A percentile compares a stretch with the other conserved stretches of the same genome.
These are phyloP conservation scores for Diaporthe ilicicola DNA, from an alignment of 2,329 filamentous ascomycete species.

Conservation along the genomic window DNA sequence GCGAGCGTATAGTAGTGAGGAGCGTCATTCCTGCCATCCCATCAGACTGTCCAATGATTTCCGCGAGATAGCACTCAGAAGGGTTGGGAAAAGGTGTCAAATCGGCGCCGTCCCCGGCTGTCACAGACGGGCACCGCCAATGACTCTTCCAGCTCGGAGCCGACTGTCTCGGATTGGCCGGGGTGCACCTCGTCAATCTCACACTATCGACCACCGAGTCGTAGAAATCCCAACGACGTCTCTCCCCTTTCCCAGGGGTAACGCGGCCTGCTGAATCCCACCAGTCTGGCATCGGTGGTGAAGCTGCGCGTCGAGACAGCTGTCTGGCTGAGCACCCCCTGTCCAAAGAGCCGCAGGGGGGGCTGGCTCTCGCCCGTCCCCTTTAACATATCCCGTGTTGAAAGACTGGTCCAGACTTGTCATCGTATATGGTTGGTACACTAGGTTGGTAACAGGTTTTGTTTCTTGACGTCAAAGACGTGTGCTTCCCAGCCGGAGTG, in stretches of 20 bases:
- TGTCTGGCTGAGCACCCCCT: background rate
- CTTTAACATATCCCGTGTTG: background rate
- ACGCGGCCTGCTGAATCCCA: background rate
- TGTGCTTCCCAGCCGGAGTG: slow-evolving; percentile 7
- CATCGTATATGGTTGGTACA: background rate
- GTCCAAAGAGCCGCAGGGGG: background rate
- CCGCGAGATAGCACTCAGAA: background rate
- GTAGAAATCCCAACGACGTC: background rate
- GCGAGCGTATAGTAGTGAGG: background rate
- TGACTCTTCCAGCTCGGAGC: background rate
- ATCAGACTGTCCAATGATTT: background rate
- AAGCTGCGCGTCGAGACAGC: background rate
- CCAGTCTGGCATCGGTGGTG: background rate
- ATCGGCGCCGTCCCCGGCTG: slow-evolving; percentile 16
- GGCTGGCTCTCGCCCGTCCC: slow-evolving; percentile 2
- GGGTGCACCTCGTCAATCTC: slow-evolving; percentile 14
- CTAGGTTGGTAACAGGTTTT: background rate
- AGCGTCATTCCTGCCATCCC: background rate
- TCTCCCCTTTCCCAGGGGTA: background rate
- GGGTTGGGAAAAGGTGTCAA: background rate
- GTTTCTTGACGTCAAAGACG: background rate
- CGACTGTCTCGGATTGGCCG: slow-evolving; percentile 13
- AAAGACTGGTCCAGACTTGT: slow-evolving; percentile 13
- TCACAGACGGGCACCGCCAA: slow-evolving; percentile 8
- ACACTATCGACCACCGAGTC: background rate